Evolutionary conservation across 2,329 filamentous ascomycete species (phyloP).

Genomic region (Alternaria solani): DNA sequence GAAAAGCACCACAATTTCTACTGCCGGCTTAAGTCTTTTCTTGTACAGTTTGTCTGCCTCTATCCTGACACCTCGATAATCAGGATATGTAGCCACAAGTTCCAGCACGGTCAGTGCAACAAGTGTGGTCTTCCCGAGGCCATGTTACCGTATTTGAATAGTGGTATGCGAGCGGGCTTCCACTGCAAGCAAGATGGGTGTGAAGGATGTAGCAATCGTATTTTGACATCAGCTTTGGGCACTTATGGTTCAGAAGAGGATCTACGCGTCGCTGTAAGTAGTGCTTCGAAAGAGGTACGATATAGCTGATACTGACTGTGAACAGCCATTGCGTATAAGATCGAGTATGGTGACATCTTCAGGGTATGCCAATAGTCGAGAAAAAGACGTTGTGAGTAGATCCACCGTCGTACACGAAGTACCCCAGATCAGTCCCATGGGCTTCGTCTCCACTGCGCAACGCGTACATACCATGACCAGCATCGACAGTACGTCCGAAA

Average conservation of each 20-base stretch:
- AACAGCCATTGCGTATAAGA: not conserved
- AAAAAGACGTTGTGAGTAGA: not conserved
- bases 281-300: not conserved
- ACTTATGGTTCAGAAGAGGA: not conserved
- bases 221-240: not conserved
- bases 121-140: conserved; percentile 1
- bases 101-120: not conserved
- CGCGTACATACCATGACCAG: not conserved
- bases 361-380: not conserved
- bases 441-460: not conserved
- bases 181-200: not conserved
- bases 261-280: not conserved
- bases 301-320: not conserved
- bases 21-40: conserved; percentile 2
- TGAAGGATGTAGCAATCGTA: not conserved
- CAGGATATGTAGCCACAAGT: conserved; percentile 2
- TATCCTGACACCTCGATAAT: not conserved
- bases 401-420: not conserved
- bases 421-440: not conserved
- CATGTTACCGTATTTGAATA: not conserved
- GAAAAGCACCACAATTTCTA: conserved; percentile 7
- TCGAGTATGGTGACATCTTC: not conserved
- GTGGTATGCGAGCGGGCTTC: not conserved
- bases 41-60: not conserved
- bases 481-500: not conserved